Evolutionary conservation across 2,329 filamentous ascomycete species (phyloP), one percentile per base, ranked within the genome.

Genomic region (Rutstroemia sp.): DNA sequence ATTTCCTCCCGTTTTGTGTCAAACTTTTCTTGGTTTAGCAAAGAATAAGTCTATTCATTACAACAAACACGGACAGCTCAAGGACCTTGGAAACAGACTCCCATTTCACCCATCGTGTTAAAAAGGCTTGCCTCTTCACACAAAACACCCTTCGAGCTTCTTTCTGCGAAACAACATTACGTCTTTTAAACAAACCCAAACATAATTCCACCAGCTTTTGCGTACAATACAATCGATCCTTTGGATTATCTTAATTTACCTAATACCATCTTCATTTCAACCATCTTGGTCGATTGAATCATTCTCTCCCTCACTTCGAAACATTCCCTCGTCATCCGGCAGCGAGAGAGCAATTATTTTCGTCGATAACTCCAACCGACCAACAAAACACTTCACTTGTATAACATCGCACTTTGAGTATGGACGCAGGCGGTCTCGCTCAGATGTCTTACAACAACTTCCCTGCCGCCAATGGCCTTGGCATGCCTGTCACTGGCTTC

Each of bases 341-440:
- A n/a, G 10, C 19, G 2, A 49, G 21, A 19, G 49, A 30, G 27
- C 38, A 12, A 45, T 39, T 39, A 16, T 46, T 27, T 41, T 4
- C 50, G 18, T 41, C 34, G 44, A 49, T 54, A 3, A 48, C 34
- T 27, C 21, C 30, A 16, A 21, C 25, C 25, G 23, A 39, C 25
- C n/a, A 4, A 38, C 25, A 12, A 21, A 42, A 8, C 45, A 23
- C 23, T 9, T 49, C 48, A 39, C 66, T 60, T 63, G 61, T 61
- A 68, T 62, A 61, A 62, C 41, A 65, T 34, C 42, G 52, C 18
- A 46, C 10, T 25, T 46, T 65, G 67, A 70, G 65, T 66, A 86
- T 95, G 87, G 88, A 96, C 92, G 86, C 92, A 83, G 92, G 92
- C 82, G 90, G 91, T 94, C 90, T 96, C 79, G 87, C 91, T 94